Conservation (phyloP, 2,329 filamentous ascomycete genomes). For the Didymella sp. region DNA sequence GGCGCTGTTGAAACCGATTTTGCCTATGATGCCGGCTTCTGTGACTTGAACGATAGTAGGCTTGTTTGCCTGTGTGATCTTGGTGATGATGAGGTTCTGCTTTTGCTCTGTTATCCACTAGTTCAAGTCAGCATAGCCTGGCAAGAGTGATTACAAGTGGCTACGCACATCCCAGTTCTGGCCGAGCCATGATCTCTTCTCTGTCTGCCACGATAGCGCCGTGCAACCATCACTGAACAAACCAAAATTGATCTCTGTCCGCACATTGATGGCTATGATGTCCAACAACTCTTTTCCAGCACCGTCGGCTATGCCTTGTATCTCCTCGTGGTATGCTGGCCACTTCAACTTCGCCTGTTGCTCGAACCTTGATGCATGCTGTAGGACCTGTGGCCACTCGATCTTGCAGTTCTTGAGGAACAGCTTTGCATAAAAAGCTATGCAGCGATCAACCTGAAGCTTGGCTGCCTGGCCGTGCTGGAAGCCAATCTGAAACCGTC, state of each 20-base stretch:
- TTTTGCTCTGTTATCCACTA: constrained; percentile 61
- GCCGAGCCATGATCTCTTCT: constrained; percentile 52
- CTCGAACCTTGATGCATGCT: constrained; percentile 58
- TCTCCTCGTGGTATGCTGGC: constrained; percentile 55
- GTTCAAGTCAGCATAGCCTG: not conserved
- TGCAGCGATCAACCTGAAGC: constrained; percentile 52
- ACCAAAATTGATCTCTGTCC: constrained; percentile 65
- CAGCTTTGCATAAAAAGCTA: constrained; percentile 57
- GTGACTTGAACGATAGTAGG: constrained; percentile 64
- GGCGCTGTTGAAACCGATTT: constrained; percentile 67
- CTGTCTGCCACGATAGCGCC: constrained; percentile 56
- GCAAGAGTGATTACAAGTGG: not conserved
- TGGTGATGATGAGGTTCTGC: constrained; percentile 58
- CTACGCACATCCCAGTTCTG: constrained; percentile 65
- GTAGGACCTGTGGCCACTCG: constrained; percentile 55
- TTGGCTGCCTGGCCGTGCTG: constrained; percentile 54
- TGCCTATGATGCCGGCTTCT: constrained; percentile 68
- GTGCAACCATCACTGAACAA: constrained; percentile 67
- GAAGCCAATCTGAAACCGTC: constrained; percentile 54
- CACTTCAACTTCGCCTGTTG: constrained; percentile 52
- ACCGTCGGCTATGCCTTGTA: constrained; percentile 62
- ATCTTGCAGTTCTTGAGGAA: constrained; percentile 58
- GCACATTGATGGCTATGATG: constrained; percentile 65
- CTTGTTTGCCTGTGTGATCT: constrained; percentile 53
- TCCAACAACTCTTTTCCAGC: constrained; percentile 56